Conservation (phyloP, 1,139 yeast species). For the Suhomyces choctaworum region DNA sequence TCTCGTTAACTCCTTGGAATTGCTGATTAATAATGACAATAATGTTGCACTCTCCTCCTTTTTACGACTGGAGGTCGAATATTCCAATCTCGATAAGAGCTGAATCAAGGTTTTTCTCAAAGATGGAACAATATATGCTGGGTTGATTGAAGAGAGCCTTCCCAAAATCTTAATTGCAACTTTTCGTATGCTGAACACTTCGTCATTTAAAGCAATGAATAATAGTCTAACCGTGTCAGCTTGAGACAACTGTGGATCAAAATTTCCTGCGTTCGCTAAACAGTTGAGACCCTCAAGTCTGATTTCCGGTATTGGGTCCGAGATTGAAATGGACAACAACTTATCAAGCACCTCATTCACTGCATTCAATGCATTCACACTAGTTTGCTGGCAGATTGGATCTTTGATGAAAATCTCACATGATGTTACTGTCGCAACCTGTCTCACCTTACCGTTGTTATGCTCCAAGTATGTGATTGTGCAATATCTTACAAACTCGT, state of each 20-base stretch:
- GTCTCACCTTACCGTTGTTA: slow-evolving; percentile 74
- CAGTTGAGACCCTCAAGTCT: slow-evolving; percentile 76
- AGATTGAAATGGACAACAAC: slow-evolving; percentile 78
- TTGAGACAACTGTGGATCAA: slow-evolving; percentile 92
- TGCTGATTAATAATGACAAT: slow-evolving; percentile 69
- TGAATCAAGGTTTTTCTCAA: slow-evolving; percentile 84
- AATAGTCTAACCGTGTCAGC: slow-evolving; percentile 84
- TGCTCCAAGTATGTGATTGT: slow-evolving; percentile 81
- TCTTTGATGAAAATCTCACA: slow-evolving; percentile 77
- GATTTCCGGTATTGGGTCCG: slow-evolving; percentile 85
- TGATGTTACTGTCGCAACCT: slow-evolving; percentile 82
- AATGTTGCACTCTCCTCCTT: slow-evolving; percentile 87
- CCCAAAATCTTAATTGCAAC: slow-evolving; percentile 83
- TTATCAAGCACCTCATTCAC: slow-evolving; percentile 85
- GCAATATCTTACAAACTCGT: slow-evolving; percentile 85
- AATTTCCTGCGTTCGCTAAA: slow-evolving; percentile 59
- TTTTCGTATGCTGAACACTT: slow-evolving; percentile 76
- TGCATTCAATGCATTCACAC: slow-evolving; percentile 79
- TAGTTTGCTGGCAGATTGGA: slow-evolving; percentile 81
- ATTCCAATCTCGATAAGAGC: slow-evolving; percentile 79
- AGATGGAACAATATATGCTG: slow-evolving; percentile 94
- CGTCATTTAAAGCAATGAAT: slow-evolving; percentile 91
- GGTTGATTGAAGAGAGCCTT: slow-evolving; percentile 79
- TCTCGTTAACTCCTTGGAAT: slow-evolving; percentile 76
- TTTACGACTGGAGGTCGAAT: slow-evolving; percentile 70